A percentile compares a stretch with the other conserved stretches of the same genome.
These are phyloP conservation scores for Coniochaeta sp. DNA, from an alignment of 2,329 filamentous ascomycete species.

Conservation along the genomic window DNA sequence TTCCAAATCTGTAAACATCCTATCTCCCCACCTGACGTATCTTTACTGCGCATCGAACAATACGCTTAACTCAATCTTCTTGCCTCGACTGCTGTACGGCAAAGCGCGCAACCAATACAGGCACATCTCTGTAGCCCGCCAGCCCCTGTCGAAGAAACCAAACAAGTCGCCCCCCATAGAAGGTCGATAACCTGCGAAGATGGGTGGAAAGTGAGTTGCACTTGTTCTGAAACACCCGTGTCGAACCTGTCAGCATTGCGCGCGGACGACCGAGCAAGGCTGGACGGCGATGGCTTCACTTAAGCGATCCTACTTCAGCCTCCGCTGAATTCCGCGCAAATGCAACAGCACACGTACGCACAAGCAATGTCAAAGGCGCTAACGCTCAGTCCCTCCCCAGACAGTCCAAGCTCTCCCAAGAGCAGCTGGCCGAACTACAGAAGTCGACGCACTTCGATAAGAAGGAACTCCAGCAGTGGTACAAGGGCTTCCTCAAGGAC, in stretches of 20 bases:
- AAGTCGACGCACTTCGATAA: conserved; percentile 98
- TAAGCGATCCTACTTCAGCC: neutral
- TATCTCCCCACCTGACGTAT: neutral
- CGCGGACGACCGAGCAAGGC: neutral
- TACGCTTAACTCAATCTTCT: neutral
- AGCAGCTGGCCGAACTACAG: conserved; percentile 91
- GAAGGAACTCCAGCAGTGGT: conserved; percentile 99
- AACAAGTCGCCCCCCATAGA: neutral
- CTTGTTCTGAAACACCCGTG: too few species aligned
- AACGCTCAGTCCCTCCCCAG: conserved; percentile 37
- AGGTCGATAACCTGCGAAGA: neutral
- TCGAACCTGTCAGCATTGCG: neutral
- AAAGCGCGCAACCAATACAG: neutral
- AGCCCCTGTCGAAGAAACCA: neutral
- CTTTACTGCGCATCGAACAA: neutral
- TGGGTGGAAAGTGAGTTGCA: conserved; percentile 2
- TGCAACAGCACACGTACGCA: neutral
- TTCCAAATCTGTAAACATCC: neutral
- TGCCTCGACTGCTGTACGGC: neutral
- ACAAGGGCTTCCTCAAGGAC: conserved; percentile 98
- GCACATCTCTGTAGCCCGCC: too few species aligned
- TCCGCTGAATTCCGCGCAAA: neutral
- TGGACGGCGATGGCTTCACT: neutral
- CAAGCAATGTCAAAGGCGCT: conserved; percentile 1
- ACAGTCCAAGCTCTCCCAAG: conserved; percentile 95